Base-by-base conservation (phyloP, 2,329 filamentous ascomycete species). In the Orbilia blumenaviensis region DNA sequence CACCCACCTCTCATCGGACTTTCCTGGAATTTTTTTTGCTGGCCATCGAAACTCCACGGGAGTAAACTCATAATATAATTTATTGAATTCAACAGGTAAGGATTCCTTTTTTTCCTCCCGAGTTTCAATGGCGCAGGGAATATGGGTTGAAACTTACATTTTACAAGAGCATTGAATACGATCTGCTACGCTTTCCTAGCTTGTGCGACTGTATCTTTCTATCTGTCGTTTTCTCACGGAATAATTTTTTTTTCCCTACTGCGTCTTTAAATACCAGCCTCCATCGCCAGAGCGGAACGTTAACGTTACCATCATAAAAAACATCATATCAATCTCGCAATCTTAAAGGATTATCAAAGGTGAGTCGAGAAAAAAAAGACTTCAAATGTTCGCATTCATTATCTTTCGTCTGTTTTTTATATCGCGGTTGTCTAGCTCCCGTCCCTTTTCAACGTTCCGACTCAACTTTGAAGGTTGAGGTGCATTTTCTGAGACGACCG, bases 401-500 rank as follows among this genome's bases (percentile, higher is more conserved):
- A 16, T 38, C 27, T 48, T 27, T 44, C 14, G 10, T 6, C 5
- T 21, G 38, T 42, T 56, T 60, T 68, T 46, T 58, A 56, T 63
- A 67, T 75, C 46, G 46, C 62, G 8, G 25, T 46, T 56, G 32
- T 48, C 66, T 76, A 54, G 72, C 58, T 62, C 25, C 46, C 52
- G 42, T 50, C 34, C 21, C n/a, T 66, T 69, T 50, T 60, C 50
- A 52, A 66, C 58, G 16, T 25, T 25, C 32, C 32, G 52, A 56
- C 52, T 56, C 52, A 56, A 56, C 61, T 76, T 75, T 76, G 72
- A 76, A 68, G 64, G 64, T 76, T 76, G 72, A 76, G 72, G 72
- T 76, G 72, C 72, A 76, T 63, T 76, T 76, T 76, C 72, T 76
- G 72, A 76, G 72, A 76, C 72, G 72, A 63, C 72, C 72, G 72